Conservation (phyloP, 2,329 filamentous ascomycete genomes). For the Arthrinium phaeospermum region DNA sequence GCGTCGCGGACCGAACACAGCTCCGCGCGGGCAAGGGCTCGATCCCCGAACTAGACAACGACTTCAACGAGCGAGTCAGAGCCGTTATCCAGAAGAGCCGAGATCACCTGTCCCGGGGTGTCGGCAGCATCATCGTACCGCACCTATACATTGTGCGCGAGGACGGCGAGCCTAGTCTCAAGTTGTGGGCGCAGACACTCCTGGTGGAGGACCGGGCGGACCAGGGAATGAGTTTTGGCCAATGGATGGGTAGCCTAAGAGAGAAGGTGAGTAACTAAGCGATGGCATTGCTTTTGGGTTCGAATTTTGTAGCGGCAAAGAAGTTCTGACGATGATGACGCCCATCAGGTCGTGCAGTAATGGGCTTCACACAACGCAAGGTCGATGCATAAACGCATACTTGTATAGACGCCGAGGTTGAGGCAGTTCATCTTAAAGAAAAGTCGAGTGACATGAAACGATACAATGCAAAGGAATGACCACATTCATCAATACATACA, state of each 20-base stretch:
- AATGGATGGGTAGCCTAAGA: slow-evolving; percentile 89
- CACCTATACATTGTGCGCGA: slow-evolving; percentile 93
- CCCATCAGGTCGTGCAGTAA: slow-evolving; percentile 26
- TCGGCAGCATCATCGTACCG: slow-evolving; percentile 90
- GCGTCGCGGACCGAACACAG: slow-evolving; percentile 79
- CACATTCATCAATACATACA: background rate
- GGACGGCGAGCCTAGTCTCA: slow-evolving; percentile 92
- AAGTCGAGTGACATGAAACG: slow-evolving; percentile 19
- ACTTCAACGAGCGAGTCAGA: slow-evolving; percentile 94
- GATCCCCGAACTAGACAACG: slow-evolving; percentile 86
- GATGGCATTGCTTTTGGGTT: slow-evolving; percentile 7
- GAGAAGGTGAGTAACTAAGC: slow-evolving; percentile 76
- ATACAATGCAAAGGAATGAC: slow-evolving; percentile 18
- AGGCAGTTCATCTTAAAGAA: background rate
- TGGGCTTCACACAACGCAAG: slow-evolving; percentile 12
- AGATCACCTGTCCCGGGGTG: slow-evolving; percentile 84
- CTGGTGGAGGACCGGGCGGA: slow-evolving; percentile 94
- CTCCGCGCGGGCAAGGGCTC: slow-evolving; percentile 90
- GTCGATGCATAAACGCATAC: slow-evolving; percentile 16
- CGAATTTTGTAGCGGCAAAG: slow-evolving; percentile 14
- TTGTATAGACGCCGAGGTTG: slow-evolving; percentile 20
- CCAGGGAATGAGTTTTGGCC: slow-evolving; percentile 87
- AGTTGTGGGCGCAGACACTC: slow-evolving; percentile 95
- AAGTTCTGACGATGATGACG: slow-evolving; percentile 20
- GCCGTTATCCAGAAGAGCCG: slow-evolving; percentile 91